A percentile compares a stretch with the other conserved stretches of the same genome.
These are phyloP conservation scores for Cladosporium sphaerospermum DNA, from an alignment of 2,329 filamentous ascomycete species.

Conservation along the genomic window DNA sequence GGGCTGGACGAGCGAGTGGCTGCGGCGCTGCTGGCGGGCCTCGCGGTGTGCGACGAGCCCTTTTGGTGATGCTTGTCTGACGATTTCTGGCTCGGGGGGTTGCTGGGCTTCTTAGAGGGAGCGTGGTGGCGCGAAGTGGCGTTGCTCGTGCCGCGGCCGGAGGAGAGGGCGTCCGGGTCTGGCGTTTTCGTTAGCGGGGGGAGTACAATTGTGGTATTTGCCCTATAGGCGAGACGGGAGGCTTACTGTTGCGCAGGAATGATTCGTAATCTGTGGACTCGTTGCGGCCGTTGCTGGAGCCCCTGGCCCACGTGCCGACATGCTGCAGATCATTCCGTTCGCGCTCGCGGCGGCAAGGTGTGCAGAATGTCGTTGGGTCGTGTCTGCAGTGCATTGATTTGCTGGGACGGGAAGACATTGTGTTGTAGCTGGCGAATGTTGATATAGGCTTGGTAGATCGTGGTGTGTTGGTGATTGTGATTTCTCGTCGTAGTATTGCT, in stretches of 20 bases:
- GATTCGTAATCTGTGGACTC: background rate
- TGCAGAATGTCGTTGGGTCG: background rate
- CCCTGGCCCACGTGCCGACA: background rate
- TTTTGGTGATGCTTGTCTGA: background rate
- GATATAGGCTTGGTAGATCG: too few relatives aligned
- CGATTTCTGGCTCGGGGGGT: background rate
- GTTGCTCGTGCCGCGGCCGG: background rate
- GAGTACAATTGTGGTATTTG: background rate
- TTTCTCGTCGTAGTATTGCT: too few relatives aligned
- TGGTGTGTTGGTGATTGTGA: too few relatives aligned
- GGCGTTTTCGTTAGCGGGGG: background rate
- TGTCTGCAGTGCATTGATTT: background rate
- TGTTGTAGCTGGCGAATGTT: background rate
- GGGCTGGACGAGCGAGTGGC: background rate
- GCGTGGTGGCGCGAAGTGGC: background rate
- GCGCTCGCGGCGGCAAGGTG: background rate
- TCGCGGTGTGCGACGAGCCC: background rate
- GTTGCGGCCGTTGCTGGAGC: background rate
- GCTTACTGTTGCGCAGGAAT: constrained; percentile 1
- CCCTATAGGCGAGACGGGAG: too few relatives aligned
- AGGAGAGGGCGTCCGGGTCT: background rate
- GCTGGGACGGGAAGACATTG: background rate
- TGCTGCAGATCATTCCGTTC: background rate
- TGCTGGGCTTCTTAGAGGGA: background rate
- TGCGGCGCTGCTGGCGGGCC: background rate